Conservation (phyloP, 2,329 filamentous ascomycete genomes). For the Thielaviopsis punctulata region DNA sequence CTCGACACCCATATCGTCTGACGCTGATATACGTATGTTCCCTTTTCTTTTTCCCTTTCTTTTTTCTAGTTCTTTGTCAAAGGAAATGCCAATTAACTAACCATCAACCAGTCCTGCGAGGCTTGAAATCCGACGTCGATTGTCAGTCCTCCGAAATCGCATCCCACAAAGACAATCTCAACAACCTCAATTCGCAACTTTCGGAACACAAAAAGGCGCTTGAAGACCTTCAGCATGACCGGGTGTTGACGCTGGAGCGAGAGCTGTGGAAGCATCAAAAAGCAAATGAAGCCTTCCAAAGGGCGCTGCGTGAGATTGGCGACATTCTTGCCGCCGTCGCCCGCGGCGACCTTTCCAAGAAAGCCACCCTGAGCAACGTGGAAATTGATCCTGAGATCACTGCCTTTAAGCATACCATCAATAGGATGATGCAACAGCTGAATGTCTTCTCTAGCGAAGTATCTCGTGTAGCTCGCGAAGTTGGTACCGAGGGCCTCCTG, state of each 20-base stretch:
- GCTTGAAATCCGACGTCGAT: slow-evolving; percentile 77
- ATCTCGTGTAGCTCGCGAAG: slow-evolving; percentile 82
- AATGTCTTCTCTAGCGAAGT: slow-evolving; percentile 95
- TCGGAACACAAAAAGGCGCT: slow-evolving; percentile 62
- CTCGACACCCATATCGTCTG: slow-evolving; percentile 28
- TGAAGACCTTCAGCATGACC: slow-evolving; percentile 73
- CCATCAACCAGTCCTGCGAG: slow-evolving; percentile 57
- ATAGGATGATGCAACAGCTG: slow-evolving; percentile 97
- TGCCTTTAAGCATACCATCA: slow-evolving; percentile 94
- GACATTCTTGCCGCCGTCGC: slow-evolving; percentile 95
- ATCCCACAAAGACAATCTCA: slow-evolving; percentile 71
- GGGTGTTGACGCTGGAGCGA: slow-evolving; percentile 75
- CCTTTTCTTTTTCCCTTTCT: slow-evolving; percentile 15
- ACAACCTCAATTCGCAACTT: slow-evolving; percentile 70
- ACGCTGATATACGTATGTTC: slow-evolving; percentile 22
- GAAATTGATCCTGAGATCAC: slow-evolving; percentile 98
- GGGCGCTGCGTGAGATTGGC: slow-evolving; percentile 87
- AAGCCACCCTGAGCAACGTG: slow-evolving; percentile 84
- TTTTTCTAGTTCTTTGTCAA: slow-evolving; percentile 37
- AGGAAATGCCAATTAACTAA: slow-evolving; percentile 42
- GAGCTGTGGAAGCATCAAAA: slow-evolving; percentile 95
- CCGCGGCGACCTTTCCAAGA: slow-evolving; percentile 88
- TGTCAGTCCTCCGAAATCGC: slow-evolving; percentile 86
- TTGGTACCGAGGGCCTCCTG: slow-evolving; percentile 86
- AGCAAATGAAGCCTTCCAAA: slow-evolving; percentile 96